Evolutionary conservation across 2,329 filamentous ascomycete genomes (phyloP).

Genomic region (Grosmannia penicillata): DNA sequence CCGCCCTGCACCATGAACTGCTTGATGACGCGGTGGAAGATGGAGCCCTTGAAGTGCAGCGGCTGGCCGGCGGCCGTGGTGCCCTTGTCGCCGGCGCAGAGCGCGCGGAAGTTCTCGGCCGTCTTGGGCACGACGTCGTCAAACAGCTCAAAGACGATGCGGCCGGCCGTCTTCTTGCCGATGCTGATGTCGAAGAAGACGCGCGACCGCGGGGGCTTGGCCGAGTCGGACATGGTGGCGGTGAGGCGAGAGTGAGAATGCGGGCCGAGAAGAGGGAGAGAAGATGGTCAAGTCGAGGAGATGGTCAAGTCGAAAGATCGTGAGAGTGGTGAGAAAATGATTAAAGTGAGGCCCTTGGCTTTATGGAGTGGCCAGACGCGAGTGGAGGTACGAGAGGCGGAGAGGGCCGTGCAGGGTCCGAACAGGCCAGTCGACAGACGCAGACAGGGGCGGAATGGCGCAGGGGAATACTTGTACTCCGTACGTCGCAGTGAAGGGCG

Average conservation of each 20-base stretch:
- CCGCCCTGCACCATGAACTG: slow-evolving; percentile 98
- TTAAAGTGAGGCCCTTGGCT: too few species aligned
- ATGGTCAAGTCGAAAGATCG: too few species aligned
- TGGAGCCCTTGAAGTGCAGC: slow-evolving; percentile 83
- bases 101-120: slow-evolving; percentile 85
- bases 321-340: too few species aligned
- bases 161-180: slow-evolving; percentile 56
- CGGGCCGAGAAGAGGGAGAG: neutral
- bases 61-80: slow-evolving; percentile 66
- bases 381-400: neutral
- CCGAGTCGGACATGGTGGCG: slow-evolving; percentile 23
- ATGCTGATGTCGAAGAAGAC: slow-evolving; percentile 92
- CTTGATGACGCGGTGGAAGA: slow-evolving; percentile 95
- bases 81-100: slow-evolving; percentile 94
- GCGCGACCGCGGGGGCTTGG: slow-evolving; percentile 47
- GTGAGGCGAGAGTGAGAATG: neutral
- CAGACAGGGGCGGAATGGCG: too few species aligned
- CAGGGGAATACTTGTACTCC: too few species aligned
- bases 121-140: slow-evolving; percentile 75
- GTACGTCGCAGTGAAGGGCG: neutral
- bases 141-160: slow-evolving; percentile 77
- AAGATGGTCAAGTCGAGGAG: neutral
- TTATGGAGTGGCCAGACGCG: too few species aligned
- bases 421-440: neutral
- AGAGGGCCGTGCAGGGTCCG: neutral